Base-by-base conservation (phyloP, 2,329 filamentous ascomycete genomes). In the Bipolaris sorokiniana region DNA sequence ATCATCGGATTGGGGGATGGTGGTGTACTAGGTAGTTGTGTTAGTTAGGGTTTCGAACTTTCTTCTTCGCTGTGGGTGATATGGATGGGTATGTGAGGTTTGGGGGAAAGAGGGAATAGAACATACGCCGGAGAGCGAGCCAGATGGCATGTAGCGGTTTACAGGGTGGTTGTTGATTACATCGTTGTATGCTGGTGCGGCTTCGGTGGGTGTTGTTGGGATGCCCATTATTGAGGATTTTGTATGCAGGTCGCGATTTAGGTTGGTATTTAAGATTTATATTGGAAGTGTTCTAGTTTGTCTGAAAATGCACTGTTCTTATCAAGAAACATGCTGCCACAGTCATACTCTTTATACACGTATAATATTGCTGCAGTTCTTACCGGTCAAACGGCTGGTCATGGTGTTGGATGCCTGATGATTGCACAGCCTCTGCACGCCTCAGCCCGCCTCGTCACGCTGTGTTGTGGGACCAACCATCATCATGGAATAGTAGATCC, bases 111-210 rank as follows among this genome's bases (percentile, higher is more conserved):
- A 18, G 20, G 22, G 9, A 26, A 16, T 3, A 2, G 10, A 5
- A 16, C 56, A 48, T 57, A 70, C 68, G 5, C 52, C 63, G 51
- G 63, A 67, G 11, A 54, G 33, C 22, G 68, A 69, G 7, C 66
- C 61, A 40, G 67, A 63, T 3, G 65, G 60, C 7, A 38, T 42
- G 18, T 50, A 58, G 10, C 41, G 47, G 37, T 70, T 69, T 23
- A 68, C 59, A 1, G 70, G 68, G 41, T 68, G 68, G 33, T 66
- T 57, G 34, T 57, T 57, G 41, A 70, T 57, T 16, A 70, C 59
- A 50, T 71, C 69, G 37, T 73, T 66, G 49, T 73, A 71, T 11
- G 70, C 61, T 1, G 70, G 70, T 6, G 69, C 70, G 9, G 68
- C 61, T 5, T 68, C 67, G 46, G 33, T 31, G 5, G 61, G 50